Evolutionary conservation across 2,329 filamentous ascomycete species (phyloP).

Genomic region (Plectosphaerella sp.): DNA sequence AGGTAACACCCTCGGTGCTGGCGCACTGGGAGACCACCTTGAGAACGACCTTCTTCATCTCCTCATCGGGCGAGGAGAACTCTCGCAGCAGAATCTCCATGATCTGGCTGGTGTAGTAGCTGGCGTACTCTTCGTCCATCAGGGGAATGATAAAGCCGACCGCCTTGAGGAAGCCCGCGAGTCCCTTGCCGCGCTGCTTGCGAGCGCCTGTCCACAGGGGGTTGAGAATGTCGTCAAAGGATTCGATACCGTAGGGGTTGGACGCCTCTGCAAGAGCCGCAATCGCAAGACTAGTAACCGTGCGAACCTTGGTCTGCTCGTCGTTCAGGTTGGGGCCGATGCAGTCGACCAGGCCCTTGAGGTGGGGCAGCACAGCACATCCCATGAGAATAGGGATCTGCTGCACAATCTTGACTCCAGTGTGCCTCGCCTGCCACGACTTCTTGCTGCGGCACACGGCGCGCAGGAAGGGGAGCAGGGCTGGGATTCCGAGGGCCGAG

Average conservation of each 20-base stretch:
- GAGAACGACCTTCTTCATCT: constrained; percentile 99
- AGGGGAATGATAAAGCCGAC: constrained; percentile 97
- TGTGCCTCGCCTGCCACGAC: constrained; percentile 97
- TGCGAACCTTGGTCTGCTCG: constrained; percentile 95
- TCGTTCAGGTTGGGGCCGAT: constrained; percentile 95
- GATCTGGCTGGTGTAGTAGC: constrained; percentile 97
- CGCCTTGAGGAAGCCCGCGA: constrained; percentile 94
- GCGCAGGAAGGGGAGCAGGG: constrained; percentile 87
- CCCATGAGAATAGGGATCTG: constrained; percentile 99
- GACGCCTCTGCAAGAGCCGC: constrained; percentile 93
- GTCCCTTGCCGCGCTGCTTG: constrained; percentile 92
- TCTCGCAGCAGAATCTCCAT: constrained; percentile 97
- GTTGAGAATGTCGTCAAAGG: constrained; percentile 95
- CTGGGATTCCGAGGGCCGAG: constrained; percentile 91
- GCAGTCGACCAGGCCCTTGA: constrained; percentile 94
- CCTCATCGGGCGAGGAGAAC: constrained; percentile 94
- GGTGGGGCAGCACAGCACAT: constrained; percentile 88
- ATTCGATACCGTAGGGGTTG: constrained; percentile 98
- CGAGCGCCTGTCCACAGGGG: constrained; percentile 94
- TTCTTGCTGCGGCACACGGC: constrained; percentile 98
- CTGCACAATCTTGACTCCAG: constrained; percentile 97
- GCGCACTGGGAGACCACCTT: constrained; percentile 97
- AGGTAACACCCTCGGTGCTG: constrained; percentile 89
- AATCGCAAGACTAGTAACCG: constrained; percentile 91
- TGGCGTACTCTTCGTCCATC: constrained; percentile 99